Evolutionary conservation across 202 grass and related monocot species (phyloP).

Genomic region (Saccharum hybrid): DNA sequence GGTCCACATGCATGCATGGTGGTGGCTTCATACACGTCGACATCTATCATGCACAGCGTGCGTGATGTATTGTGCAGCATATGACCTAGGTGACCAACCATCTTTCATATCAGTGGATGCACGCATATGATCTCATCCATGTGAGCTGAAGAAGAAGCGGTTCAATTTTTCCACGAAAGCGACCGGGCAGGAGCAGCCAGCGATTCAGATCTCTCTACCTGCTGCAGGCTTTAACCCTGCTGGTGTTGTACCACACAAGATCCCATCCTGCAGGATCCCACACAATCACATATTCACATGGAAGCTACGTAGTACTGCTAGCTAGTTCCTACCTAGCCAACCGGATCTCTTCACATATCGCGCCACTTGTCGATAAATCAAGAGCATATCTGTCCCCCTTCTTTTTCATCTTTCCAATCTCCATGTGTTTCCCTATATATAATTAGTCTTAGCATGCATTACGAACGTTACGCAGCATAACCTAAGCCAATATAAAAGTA

Average conservation of each 20-base stretch:
- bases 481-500: background rate
- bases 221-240: background rate
- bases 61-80: background rate
- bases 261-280: background rate
- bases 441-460: too few relatives aligned
- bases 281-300: background rate
- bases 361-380: background rate
- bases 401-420: background rate
- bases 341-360: background rate
- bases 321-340: background rate
- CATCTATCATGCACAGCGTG: background rate
- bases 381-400: background rate
- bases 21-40: too few relatives aligned
- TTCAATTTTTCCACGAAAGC: background rate
- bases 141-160: too few relatives aligned
- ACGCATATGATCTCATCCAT: too few relatives aligned
- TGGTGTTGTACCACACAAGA: background rate
- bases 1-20: too few relatives aligned
- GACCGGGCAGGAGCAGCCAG: background rate
- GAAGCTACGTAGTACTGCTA: background rate
- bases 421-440: background rate
- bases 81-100: background rate
- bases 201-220: background rate
- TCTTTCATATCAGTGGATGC: too few relatives aligned
- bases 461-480: too few relatives aligned